Base-by-base conservation (phyloP, 2,329 filamentous ascomycete species). In the Tolypocladium nubicola region DNA sequence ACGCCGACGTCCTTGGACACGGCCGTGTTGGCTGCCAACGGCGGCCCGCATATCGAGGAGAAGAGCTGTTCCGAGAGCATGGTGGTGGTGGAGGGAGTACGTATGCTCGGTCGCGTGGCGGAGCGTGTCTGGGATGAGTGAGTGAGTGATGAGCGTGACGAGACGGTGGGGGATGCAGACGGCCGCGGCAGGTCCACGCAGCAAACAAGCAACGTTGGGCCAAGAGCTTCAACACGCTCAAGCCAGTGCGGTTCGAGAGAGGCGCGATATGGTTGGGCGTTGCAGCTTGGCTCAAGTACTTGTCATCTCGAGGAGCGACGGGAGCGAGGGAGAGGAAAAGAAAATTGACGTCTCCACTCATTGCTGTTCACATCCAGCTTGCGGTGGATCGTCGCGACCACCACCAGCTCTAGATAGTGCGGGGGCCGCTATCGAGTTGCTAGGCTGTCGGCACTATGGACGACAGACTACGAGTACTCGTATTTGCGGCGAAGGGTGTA, bases 1-100 rank as follows among this genome's bases (percentile, higher is more conserved):
- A 97, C 90, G 65, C 89, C 90, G 54, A 90, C 86, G 74, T 97
- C 91, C 73, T 93, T 85, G 58, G 81, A 78, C 56, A 86, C 76
- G 61, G 82, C 79, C 2, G 83, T 85, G 67, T 85, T 85, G 65
- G 83, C 79, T 60, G 81, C 73, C 58, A 85, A 70, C 4, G 79
- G 82, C 52, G 79, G 77, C 30, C 83, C 83, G 57, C 76, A 77
- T 60, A 85, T 76, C 55, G 83, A 75, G 40, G 81, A 80, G 61
- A 85, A 76, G 67, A 86, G 83, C 59, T 79, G 76, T 67, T 86
- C 83, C 26, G 80, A 78, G 56, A 85, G 67, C 83, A 86, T 86
- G 57, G 59, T 65, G 40, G 23, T 41, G 39, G 19, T 11, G 21
- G 13, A 14, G 33, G 23, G 37, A 9, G 40, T 7, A 30, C 8